Evolutionary conservation across 306 rosid species (phyloP).

Genomic region (Prunus dulcis): DNA sequence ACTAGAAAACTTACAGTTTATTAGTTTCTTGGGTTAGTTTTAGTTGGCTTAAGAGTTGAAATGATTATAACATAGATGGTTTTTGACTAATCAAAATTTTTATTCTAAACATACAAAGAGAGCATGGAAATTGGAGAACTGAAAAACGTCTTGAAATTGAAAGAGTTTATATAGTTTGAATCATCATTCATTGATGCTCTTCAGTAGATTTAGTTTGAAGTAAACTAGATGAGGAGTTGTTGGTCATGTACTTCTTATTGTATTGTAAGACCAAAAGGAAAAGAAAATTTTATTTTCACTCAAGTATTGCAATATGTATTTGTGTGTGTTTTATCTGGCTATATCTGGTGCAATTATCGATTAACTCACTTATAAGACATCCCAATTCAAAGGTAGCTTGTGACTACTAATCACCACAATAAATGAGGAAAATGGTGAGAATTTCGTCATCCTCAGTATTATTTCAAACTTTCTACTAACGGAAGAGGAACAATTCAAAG

Average conservation of each 20-base stretch:
- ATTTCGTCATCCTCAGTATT: background rate
- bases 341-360: too few species aligned
- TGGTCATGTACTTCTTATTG: background rate
- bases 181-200: background rate
- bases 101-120: background rate
- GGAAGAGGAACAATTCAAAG: background rate
- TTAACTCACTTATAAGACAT: too few species aligned
- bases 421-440: background rate
- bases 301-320: background rate
- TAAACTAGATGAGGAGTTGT: background rate
- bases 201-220: background rate
- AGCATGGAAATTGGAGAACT: background rate
- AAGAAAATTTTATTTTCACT: background rate
- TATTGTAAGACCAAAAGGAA: background rate
- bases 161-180: background rate
- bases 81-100: background rate
- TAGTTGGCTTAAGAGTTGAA: background rate
- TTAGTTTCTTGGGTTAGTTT: background rate
- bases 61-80: background rate
- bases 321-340: too few species aligned
- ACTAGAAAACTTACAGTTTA: background rate
- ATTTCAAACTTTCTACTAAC: background rate
- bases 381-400: too few species aligned
- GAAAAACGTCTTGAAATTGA: background rate
- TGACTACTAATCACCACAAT: background rate